Percentiles rank a stretch among this genome's conserved stretches.
Conservation (phyloP, 2,329 filamentous ascomycete genomes). For the Colletotrichum falcatum region DNA sequence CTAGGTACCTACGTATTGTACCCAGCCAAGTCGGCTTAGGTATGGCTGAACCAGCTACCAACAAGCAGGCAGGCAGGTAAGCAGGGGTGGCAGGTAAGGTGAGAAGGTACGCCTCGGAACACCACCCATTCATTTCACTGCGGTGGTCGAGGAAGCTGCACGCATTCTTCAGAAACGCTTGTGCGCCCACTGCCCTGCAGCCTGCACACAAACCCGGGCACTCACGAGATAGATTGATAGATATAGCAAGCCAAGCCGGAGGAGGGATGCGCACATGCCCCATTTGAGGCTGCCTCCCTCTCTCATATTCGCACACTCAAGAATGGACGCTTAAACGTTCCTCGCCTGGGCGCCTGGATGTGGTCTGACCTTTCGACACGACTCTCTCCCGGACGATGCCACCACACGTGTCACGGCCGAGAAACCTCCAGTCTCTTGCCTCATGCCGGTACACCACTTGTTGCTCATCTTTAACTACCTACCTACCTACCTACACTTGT, state of each 20-base stretch:
- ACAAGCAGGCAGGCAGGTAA: too few species aligned
- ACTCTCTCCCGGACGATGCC: background rate
- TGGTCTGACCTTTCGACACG: background rate
- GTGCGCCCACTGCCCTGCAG: background rate
- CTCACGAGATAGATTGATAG: background rate
- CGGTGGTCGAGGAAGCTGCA: background rate
- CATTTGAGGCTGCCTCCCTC: background rate
- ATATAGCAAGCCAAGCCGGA: background rate
- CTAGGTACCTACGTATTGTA: too few species aligned
- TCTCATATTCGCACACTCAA: too few species aligned
- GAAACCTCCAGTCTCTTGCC: background rate
- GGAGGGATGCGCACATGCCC: background rate
- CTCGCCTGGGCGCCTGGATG: background rate
- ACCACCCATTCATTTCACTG: background rate
- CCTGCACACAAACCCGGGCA: background rate
- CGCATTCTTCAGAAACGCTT: conserved; percentile 16
- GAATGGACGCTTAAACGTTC: background rate
- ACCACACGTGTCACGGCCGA: conserved; percentile 8
- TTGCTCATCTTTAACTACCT: background rate
- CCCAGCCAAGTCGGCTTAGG: too few species aligned
- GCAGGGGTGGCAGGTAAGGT: too few species aligned
- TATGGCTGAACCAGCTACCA: too few species aligned
- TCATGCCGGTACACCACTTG: background rate
- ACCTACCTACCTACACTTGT: too few species aligned
- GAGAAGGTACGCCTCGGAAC: background rate